These are phyloP conservation scores for Juncus inflexus DNA, from an alignment of 176 grass and related monocot species.

Conservation along the genomic window DNA sequence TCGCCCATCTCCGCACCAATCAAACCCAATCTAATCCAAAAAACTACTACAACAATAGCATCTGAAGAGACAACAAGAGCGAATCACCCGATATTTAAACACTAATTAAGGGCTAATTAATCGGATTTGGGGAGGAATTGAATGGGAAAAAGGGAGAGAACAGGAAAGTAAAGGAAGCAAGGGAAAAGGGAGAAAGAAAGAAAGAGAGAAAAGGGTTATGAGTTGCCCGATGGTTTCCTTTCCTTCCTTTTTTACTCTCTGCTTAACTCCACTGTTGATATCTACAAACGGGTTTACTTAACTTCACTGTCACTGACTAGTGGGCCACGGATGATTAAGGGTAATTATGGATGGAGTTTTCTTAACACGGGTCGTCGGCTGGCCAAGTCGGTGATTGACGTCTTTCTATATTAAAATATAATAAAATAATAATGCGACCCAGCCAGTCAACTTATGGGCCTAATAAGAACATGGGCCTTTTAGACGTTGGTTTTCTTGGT, in stretches of 20 bases:
- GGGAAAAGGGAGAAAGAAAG: not conserved
- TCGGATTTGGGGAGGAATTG: not conserved
- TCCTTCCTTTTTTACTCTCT: not conserved
- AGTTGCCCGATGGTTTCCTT: constrained; percentile 23
- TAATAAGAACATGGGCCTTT: too few species aligned
- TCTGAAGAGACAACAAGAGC: not conserved
- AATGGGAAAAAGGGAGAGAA: not conserved
- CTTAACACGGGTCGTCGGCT: not conserved
- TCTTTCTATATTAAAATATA: constrained; percentile 15
- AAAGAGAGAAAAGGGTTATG: not conserved
- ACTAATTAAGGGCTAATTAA: not conserved
- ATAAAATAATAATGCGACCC: not conserved
- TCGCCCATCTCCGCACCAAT: constrained; percentile 17
- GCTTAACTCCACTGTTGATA: not conserved
- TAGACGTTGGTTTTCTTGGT: too few species aligned
- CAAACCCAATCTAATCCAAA: not conserved
- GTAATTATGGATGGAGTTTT: not conserved
- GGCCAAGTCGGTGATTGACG: constrained; percentile 18
- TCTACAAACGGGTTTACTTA: not conserved
- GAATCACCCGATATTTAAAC: not conserved
- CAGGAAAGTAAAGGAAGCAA: constrained; percentile 1
- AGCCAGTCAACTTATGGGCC: too few species aligned
- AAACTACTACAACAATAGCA: not conserved
- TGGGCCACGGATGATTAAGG: not conserved
- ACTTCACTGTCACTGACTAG: not conserved